Base-by-base conservation (phyloP, 495 filamentous ascomycete species). In the Lepraria neglecta region DNA sequence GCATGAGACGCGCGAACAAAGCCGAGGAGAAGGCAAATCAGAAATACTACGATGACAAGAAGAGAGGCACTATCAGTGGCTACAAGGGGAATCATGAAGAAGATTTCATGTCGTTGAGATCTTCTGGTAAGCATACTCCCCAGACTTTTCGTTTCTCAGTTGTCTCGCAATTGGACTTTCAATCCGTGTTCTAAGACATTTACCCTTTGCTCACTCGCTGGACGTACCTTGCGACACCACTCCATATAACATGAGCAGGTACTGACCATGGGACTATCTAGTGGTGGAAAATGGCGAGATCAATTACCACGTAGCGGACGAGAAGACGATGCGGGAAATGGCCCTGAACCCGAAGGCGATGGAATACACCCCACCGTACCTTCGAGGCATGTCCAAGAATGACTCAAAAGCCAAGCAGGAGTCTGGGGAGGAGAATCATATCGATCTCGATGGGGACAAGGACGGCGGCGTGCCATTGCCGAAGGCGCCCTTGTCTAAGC, bases 21-120 rank as follows among this genome's bases (percentile, higher is more conserved):
- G 64, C 64, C 1, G 64, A 63, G 21, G 60, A 61, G 6, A 57
- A 48, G 4, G 38, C n/a, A 27, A 48, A 56, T 19, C 27, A n/a
- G n/a, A 62, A 46, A 14, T 30, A 56, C 33, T 21, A 31, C 15
- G 46, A 17, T 52, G 58, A 40, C 0, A n/a, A 7, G 21, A 28
- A 27, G 0, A 44, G 38, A 31, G n/a, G 42, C 14, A 38, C 19
- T 38, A 43, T n/a, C 45, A 43, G 42, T 17, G 11, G 14, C 10
- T 35, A 60, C 11, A 5, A 30, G 0, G 48, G 42, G 27, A 4
- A 27, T 1, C 31, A 60, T 15, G 5, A 30, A 0, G 35, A 44
- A 15, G 3, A 40, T 1, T 60, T 30, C 31, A 38, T 35, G 3
- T 28, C 47, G 4, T 15, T 44, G 9, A 45, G 42, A 10, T 27